Conservation (phyloP, 805 yeast species). For the Lachancea sp. region DNA sequence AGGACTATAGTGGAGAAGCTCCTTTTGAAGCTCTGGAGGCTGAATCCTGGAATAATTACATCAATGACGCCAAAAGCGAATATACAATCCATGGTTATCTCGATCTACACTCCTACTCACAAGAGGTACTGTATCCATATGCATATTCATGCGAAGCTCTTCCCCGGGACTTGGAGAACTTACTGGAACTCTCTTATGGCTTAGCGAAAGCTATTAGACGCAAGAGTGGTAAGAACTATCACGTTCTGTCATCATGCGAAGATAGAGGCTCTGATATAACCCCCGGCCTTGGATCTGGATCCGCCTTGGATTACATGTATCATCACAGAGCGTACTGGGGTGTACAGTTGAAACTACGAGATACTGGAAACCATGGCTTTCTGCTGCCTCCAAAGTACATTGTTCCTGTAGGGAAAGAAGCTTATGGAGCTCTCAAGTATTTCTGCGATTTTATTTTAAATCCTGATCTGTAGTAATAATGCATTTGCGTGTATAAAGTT, state of each 20-base stretch:
- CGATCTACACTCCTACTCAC: slow-evolving; percentile 81
- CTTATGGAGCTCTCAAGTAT: slow-evolving; percentile 59
- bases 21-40: slow-evolving; percentile 66
- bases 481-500: not conserved
- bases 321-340: slow-evolving; percentile 81
- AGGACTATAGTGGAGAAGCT: slow-evolving; percentile 70
- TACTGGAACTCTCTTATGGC: slow-evolving; percentile 77
- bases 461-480: slow-evolving; percentile 31
- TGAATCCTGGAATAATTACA: slow-evolving; percentile 40
- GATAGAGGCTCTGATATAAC: slow-evolving; percentile 68
- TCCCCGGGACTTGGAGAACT: slow-evolving; percentile 76
- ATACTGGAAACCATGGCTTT: slow-evolving; percentile 78
- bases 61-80: slow-evolving; percentile 37
- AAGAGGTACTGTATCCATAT: slow-evolving; percentile 75
- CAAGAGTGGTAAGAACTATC: slow-evolving; percentile 56
- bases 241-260: slow-evolving; percentile 70
- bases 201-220: slow-evolving; percentile 65
- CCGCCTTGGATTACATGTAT: slow-evolving; percentile 78
- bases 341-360: slow-evolving; percentile 73
- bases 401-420: slow-evolving; percentile 70
- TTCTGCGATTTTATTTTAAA: slow-evolving; percentile 51
- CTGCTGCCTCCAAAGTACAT: slow-evolving; percentile 65
- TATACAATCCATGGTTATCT: slow-evolving; percentile 68
- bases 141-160: slow-evolving; percentile 67
- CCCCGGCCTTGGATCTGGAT: slow-evolving; percentile 74